Conservation (phyloP, 1,284 basidiomycete genomes). For the Sanghuangporus weigelae region DNA sequence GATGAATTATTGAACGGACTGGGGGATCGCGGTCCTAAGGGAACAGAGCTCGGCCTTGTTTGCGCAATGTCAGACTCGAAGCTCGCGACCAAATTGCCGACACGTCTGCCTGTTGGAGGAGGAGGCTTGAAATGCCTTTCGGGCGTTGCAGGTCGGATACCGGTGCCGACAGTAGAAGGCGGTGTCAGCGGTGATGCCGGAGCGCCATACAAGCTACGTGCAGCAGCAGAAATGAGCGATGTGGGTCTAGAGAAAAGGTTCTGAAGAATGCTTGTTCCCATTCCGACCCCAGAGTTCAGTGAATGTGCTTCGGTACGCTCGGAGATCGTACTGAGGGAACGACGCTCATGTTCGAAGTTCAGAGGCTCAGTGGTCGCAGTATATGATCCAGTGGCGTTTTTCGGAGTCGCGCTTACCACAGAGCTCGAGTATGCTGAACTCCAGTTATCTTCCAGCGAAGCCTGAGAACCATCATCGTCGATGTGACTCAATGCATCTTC, state of each 20-base stretch:
- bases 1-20: conserved; percentile 33
- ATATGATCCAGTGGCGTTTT: conserved; percentile 24
- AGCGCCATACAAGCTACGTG: conserved; percentile 13
- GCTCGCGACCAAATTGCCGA: conserved; percentile 66
- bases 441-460: conserved; percentile 23
- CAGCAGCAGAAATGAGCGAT: conserved; percentile 14
- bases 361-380: conserved; percentile 28
- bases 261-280: conserved; percentile 7
- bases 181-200: conserved; percentile 12
- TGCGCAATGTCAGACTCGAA: conserved; percentile 54
- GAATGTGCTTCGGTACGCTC: conserved; percentile 31
- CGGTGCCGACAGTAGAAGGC: conserved; percentile 5
- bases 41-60: conserved; percentile 24
- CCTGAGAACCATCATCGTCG: conserved; percentile 57
- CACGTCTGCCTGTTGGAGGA: conserved; percentile 51
- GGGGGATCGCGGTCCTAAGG: conserved; percentile 37
- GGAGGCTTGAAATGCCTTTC: conserved; percentile 28
- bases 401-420: conserved; percentile 14
- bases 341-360: conserved; percentile 34
- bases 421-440: conserved; percentile 22
- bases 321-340: conserved; percentile 52
- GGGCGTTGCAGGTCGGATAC: conserved; percentile 12
- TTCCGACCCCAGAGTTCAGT: conserved; percentile 1
- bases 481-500: conserved; percentile 59
- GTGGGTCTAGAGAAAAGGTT: conserved; percentile 14